Evolutionary conservation across 345 rosid species (phyloP).

Genomic region (Xanthoceras sorbifolium): DNA sequence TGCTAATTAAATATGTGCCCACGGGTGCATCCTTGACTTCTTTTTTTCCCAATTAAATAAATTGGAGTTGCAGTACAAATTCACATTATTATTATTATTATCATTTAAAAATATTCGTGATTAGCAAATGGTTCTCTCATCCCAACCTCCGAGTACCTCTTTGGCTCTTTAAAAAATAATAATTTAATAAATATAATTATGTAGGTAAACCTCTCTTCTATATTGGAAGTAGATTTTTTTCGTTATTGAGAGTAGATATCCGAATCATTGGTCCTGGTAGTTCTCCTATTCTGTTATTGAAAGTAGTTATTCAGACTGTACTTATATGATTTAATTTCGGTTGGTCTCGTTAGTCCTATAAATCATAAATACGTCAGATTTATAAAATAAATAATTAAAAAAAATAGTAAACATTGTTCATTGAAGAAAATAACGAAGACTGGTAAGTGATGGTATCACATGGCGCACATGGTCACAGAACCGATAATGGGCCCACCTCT

Average conservation of each 20-base stretch:
- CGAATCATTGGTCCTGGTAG: too few relatives aligned
- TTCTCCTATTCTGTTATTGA: too few relatives aligned
- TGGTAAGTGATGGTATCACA: slow-evolving; percentile 3
- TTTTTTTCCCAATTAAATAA: not conserved
- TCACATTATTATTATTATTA: not conserved
- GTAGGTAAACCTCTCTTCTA: too few relatives aligned
- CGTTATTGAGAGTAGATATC: too few relatives aligned
- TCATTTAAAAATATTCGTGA: not conserved
- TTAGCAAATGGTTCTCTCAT: not conserved
- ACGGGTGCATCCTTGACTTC: slow-evolving; percentile 18
- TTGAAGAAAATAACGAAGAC: not conserved
- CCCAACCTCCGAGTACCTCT: not conserved
- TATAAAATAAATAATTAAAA: not conserved
- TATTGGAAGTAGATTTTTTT: too few relatives aligned
- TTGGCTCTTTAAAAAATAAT: too few relatives aligned
- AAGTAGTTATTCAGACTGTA: too few relatives aligned
- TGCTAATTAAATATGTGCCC: slow-evolving; percentile 12
- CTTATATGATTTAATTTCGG: too few relatives aligned
- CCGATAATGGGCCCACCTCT: not conserved
- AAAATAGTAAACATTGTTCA: not conserved
- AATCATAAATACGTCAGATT: too few relatives aligned
- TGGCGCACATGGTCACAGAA: slow-evolving; percentile 22
- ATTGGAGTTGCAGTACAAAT: not conserved
- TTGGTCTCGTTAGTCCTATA: too few relatives aligned
- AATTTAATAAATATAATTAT: not conserved